Conservation (phyloP, 129 eudicot species). For the Helianthus tuberosus region DNA sequence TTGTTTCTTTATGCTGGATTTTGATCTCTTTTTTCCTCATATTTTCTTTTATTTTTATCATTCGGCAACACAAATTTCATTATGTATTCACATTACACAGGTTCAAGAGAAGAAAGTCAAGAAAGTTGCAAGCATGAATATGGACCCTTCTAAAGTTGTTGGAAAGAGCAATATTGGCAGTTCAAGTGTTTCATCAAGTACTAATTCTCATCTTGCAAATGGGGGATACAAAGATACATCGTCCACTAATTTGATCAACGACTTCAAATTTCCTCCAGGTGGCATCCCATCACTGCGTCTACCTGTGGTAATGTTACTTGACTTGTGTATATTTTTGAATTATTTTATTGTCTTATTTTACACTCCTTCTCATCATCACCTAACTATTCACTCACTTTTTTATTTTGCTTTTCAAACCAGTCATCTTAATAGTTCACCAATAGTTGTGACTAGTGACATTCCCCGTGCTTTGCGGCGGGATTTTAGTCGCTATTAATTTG, state of each 20-base stretch:
- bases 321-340: conserved; percentile 21
- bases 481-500: too few relatives aligned
- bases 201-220: conserved; percentile 58
- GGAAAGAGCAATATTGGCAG: conserved; percentile 66
- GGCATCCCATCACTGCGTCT: conserved; percentile 79
- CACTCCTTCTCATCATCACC: background rate
- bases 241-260: conserved; percentile 51
- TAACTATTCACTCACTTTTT: background rate
- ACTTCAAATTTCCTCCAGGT: conserved; percentile 70
- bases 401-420: background rate
- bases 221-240: conserved; percentile 70
- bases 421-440: background rate
- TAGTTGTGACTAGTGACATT: background rate
- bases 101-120: conserved; percentile 96
- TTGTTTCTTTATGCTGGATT: background rate
- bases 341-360: background rate
- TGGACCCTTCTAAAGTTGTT: conserved; percentile 64
- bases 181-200: conserved; percentile 63
- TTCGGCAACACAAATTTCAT: conserved; percentile 3
- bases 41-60: background rate
- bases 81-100: conserved; percentile 38
- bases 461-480: too few relatives aligned
- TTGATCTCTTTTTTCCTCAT: background rate
- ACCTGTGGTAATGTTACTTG: conserved; percentile 88
- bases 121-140: conserved; percentile 76